Evolutionary conservation across 352 stramenopile species (phyloP).

Genomic region (Aphanomyces cochlioides): DNA sequence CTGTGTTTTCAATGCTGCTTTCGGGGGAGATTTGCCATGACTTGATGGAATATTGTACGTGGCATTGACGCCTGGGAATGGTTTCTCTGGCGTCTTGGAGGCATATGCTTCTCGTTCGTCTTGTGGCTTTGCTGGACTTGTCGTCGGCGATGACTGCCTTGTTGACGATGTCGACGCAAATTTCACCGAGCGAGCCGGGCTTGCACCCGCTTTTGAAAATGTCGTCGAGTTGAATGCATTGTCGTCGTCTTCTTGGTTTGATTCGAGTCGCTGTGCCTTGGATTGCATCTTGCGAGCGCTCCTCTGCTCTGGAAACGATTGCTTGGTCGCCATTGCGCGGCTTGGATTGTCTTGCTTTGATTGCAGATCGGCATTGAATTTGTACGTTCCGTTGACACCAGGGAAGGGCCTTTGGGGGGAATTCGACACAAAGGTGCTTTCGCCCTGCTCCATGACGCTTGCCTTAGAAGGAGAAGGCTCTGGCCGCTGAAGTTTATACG

Average conservation of each 20-base stretch:
- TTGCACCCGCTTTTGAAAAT: too few species aligned
- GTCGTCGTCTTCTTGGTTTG: background rate
- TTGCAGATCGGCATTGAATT: background rate
- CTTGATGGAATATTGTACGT: slow-evolving; percentile 13
- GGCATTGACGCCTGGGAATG: slow-evolving; percentile 13
- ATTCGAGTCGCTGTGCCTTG: background rate
- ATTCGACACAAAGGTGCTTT: background rate
- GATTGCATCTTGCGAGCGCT: too few species aligned
- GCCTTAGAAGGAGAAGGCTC: background rate
- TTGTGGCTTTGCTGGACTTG: too few species aligned
- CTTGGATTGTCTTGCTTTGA: too few species aligned
- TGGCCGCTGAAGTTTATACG: background rate
- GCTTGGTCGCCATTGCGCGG: too few species aligned
- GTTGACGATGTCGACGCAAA: too few species aligned
- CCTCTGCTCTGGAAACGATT: too few species aligned
- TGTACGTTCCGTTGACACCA: background rate
- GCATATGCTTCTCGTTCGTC: too few species aligned
- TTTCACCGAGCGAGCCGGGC: too few species aligned
- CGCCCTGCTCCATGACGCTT: background rate
- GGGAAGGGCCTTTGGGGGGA: slow-evolving; percentile 3
- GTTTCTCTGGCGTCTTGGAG: background rate
- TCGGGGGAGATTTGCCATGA: too few species aligned
- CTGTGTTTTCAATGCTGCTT: background rate
- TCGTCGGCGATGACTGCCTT: too few species aligned
- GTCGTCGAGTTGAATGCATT: too few species aligned